phyloP scores from a whole-genome alignment of 2,329 filamentous ascomycete species.

The Talaromyces marneffei region DNA sequence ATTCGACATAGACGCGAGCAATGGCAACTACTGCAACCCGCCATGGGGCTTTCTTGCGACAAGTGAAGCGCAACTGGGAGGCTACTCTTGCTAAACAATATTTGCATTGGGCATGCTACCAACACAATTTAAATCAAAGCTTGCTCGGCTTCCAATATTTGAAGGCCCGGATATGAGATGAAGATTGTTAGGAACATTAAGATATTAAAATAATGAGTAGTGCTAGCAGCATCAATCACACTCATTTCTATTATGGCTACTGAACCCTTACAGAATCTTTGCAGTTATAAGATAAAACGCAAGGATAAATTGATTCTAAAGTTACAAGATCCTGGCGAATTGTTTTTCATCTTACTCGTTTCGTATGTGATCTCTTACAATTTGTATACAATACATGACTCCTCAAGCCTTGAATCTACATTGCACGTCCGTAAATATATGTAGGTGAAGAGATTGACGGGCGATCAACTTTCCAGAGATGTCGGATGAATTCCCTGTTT shows the following conservation, averaged over 20 bases:
- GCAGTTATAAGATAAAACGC: not conserved
- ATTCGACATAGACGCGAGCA: not conserved
- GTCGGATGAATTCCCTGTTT: too few relatives aligned
- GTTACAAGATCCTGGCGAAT: not conserved
- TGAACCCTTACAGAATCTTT: not conserved
- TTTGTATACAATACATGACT: not conserved
- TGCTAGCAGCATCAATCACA: not conserved
- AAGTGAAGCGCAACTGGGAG: not conserved
- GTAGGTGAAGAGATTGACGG: too few relatives aligned
- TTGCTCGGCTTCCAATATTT: not conserved
- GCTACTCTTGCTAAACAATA: not conserved
- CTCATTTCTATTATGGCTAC: too few relatives aligned
- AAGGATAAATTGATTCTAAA: not conserved
- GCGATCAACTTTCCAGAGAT: too few relatives aligned
- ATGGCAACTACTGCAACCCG: not conserved
- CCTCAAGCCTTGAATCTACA: too few relatives aligned
- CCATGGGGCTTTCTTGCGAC: not conserved
- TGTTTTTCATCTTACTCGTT: not conserved
- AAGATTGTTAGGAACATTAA: not conserved
- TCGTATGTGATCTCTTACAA: not conserved
- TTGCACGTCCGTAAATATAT: too few relatives aligned
- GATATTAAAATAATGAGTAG: not conserved
- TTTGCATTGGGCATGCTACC: not conserved
- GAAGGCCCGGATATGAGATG: not conserved
- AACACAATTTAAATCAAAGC: not conserved